Evolutionary conservation across 306 rosid species (phyloP).

Genomic region (Biancaea sappan): DNA sequence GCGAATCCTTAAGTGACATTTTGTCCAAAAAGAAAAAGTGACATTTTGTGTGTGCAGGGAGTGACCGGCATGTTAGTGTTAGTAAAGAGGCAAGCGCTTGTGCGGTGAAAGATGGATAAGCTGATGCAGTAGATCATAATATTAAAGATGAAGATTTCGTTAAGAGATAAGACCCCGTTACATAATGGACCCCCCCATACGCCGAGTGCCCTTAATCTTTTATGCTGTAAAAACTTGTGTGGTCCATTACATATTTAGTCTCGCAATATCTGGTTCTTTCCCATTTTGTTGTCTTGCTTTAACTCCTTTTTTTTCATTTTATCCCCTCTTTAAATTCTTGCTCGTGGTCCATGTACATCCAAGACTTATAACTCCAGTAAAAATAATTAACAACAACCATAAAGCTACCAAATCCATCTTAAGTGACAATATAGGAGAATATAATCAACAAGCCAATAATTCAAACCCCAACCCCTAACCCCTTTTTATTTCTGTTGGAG

Average conservation of each 20-base stretch:
- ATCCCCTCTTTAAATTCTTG: not conserved
- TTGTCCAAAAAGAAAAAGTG: too few relatives aligned
- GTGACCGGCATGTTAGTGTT: too few relatives aligned
- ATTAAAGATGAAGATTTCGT: slow-evolving; percentile 45
- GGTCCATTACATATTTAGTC: slow-evolving; percentile 62
- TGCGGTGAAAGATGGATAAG: too few relatives aligned
- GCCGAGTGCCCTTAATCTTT: slow-evolving; percentile 51
- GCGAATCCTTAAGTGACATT: too few relatives aligned
- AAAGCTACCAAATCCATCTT: slow-evolving; percentile 9
- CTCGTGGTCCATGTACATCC: not conserved
- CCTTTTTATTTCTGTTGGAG: not conserved
- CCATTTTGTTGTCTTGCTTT: slow-evolving; percentile 25
- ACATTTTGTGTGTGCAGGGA: too few relatives aligned
- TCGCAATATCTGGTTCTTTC: slow-evolving; percentile 32
- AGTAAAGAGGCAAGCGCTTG: too few relatives aligned
- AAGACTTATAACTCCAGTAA: not conserved
- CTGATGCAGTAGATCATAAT: too few relatives aligned
- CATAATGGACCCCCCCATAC: slow-evolving; percentile 58
- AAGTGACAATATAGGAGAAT: too few relatives aligned
- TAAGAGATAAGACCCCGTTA: slow-evolving; percentile 36
- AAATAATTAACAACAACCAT: not conserved
- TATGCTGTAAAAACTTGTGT: slow-evolving; percentile 64
- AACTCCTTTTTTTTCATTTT: not conserved
- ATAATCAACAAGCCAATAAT: slow-evolving; percentile 20
- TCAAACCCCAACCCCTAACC: not conserved